These are phyloP conservation scores for Colletotrichum plurivorum DNA, from an alignment of 2,329 filamentous ascomycete genomes.

Conservation along the genomic window DNA sequence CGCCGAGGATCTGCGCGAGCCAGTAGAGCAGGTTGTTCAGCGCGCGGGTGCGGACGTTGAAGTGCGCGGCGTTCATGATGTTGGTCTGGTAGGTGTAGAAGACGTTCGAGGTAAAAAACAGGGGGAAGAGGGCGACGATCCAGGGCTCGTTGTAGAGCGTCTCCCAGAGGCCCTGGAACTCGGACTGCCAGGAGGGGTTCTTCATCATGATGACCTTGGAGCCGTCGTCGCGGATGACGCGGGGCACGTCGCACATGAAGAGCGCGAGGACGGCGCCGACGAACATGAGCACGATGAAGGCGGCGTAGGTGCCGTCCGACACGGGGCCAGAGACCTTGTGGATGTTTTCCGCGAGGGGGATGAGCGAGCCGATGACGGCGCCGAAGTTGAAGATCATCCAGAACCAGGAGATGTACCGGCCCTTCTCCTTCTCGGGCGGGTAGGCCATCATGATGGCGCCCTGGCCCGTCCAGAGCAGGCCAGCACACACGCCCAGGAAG, in stretches of 20 bases:
- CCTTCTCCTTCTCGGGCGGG: slow-evolving; percentile 84
- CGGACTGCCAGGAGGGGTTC: slow-evolving; percentile 87
- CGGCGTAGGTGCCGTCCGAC: slow-evolving; percentile 87
- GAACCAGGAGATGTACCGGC: slow-evolving; percentile 90
- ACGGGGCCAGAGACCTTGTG: slow-evolving; percentile 68
- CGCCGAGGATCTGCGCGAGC: slow-evolving; percentile 82
- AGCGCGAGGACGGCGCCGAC: slow-evolving; percentile 79
- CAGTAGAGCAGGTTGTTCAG: slow-evolving; percentile 87
- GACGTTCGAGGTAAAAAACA: slow-evolving; percentile 88
- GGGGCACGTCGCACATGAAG: slow-evolving; percentile 78
- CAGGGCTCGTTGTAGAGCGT: slow-evolving; percentile 79
- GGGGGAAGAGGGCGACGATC: slow-evolving; percentile 83
- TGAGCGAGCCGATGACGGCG: slow-evolving; percentile 86
- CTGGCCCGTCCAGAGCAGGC: slow-evolving; percentile 86
- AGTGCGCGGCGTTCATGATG: slow-evolving; percentile 77
- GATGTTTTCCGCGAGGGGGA: slow-evolving; percentile 82
- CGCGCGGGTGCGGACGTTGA: slow-evolving; percentile 81
- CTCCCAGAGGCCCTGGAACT: slow-evolving; percentile 82
- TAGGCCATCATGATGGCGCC: slow-evolving; percentile 93
- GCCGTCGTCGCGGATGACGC: slow-evolving; percentile 82
- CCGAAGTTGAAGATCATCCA: slow-evolving; percentile 97
- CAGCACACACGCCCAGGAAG: slow-evolving; percentile 83
- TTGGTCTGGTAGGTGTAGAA: slow-evolving; percentile 85
- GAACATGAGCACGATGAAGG: slow-evolving; percentile 87
- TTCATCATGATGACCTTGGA: slow-evolving; percentile 89